Evolutionary conservation across 768 basidiomycete genomes (phyloP), one percentile per base, ranked within the genome.

Genomic region (Auriscalpium microsporum): DNA sequence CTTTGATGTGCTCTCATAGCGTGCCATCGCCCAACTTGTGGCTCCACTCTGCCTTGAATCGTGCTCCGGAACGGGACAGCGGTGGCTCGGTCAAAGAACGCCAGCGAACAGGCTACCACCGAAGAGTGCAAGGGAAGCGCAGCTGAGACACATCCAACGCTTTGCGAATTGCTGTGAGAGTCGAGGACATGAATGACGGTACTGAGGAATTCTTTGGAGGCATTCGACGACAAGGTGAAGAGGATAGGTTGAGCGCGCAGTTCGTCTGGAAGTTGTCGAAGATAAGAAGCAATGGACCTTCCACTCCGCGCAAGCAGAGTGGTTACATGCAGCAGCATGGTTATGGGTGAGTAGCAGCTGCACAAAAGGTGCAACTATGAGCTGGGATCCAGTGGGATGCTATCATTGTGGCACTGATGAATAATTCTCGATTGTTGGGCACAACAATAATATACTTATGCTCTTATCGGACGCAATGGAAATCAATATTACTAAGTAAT

Each of bases 1-100:
- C 28, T n/a, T 16, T 33, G 40, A 16, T 34, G 72, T 61, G 75
- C 72, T 56, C 78, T 68, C 58, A 79, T 78, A 16, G 84, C 75
- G 64, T 86, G 84, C 84, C 84, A 84, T 47, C 86, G 73, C 33
- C 88, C 88, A 11, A 90, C 86, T 62, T 86, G 83, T 2, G 77
- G 67, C 14, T 78, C 71, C n/a, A 71, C 67, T 48, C 72, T 72
- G 10, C 88, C 87, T 1, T 78, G 76, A 52, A 89, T 78, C 1
- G 73, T 75, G 9, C 86, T 87, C n/a, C 76, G 75, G 62, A 89
- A 89, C 1, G 78, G 68, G 1, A 73, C 69, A 10, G 76, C 77
- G 8, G 64, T 51, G 0, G 67, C 56, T 2, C 72, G 60, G 51
- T 81, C 74, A 51, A 86, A 79, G 4, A 78, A 63, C 0, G 81